A percentile compares a stretch with the other conserved stretches of the same genome.
phyloP scores from a whole-genome alignment of 129 eudicot genomes.

The Arctium minus region DNA sequence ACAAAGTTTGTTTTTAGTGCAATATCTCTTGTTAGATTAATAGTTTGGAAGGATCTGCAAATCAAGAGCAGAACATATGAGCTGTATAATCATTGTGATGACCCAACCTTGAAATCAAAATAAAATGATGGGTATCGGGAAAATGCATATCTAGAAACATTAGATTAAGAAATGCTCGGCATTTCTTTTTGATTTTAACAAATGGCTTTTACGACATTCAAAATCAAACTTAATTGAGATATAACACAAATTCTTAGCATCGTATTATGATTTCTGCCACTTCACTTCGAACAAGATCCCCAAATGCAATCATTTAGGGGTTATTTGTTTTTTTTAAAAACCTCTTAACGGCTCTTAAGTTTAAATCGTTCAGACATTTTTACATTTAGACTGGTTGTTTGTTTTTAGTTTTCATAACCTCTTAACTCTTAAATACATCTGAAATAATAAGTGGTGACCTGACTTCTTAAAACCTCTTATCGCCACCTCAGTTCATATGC shows the following conservation, averaged over 20 bases:
- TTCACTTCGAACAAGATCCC: background rate
- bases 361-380: too few species aligned
- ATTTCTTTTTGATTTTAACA: background rate
- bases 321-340: too few species aligned
- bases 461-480: too few species aligned
- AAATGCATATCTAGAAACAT: constrained; percentile 18
- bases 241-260: background rate
- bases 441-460: too few species aligned
- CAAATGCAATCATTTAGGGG: background rate
- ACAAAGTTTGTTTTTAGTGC: constrained; percentile 29
- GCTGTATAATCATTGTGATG: constrained; percentile 36
- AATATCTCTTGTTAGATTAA: constrained; percentile 21
- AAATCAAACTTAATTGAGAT: background rate
- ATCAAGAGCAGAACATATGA: constrained; percentile 33
- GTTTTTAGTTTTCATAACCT: too few species aligned
- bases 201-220: background rate
- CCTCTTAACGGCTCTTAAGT: too few species aligned
- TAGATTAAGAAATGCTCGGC: background rate
- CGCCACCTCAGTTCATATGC: too few species aligned
- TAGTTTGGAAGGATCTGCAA: constrained; percentile 33
- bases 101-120: constrained; percentile 21
- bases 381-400: too few species aligned
- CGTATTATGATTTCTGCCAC: background rate
- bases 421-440: too few species aligned
- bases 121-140: constrained; percentile 12